A percentile compares a stretch with the other conserved stretches of the same genome.
These are phyloP conservation scores for Phlebiopsis flavidoalba DNA, from an alignment of 768 basidiomycete genomes.

Conservation along the genomic window DNA sequence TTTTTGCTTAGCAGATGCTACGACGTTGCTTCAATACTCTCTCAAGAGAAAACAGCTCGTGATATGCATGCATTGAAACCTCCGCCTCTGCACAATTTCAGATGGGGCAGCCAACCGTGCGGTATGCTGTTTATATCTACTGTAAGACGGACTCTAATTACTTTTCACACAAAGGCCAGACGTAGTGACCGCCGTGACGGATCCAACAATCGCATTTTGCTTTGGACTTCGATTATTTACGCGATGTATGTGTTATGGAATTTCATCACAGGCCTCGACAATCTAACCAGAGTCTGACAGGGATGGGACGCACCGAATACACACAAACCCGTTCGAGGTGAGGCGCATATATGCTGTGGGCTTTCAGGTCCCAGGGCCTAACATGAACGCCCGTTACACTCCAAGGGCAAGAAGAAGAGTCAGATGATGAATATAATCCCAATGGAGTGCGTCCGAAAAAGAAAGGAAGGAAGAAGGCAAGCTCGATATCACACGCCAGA, in stretches of 20 bases:
- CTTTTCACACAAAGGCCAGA: slow-evolving; percentile 21
- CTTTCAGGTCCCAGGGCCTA: background rate
- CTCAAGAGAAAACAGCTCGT: slow-evolving; percentile 73
- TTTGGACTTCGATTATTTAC: slow-evolving; percentile 62
- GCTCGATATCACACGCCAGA: slow-evolving; percentile 35
- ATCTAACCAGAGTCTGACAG: background rate
- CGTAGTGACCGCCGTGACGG: slow-evolving; percentile 34
- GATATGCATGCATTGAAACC: slow-evolving; percentile 48
- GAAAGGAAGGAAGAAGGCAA: slow-evolving; percentile 23
- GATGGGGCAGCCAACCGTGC: slow-evolving; percentile 62
- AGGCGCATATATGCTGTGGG: background rate
- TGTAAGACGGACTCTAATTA: slow-evolving; percentile 37
- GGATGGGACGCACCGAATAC: slow-evolving; percentile 15
- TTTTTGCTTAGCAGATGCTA: slow-evolving; percentile 78
- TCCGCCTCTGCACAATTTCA: slow-evolving; percentile 53
- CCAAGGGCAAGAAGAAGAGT: slow-evolving; percentile 22
- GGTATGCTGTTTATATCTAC: slow-evolving; percentile 35
- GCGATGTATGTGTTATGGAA: slow-evolving; percentile 36
- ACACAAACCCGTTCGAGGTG: background rate
- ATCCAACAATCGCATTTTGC: slow-evolving; percentile 44
- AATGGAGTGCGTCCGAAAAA: slow-evolving; percentile 14
- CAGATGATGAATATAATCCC: slow-evolving; percentile 52
- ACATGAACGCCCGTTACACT: background rate
- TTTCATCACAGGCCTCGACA: too few relatives aligned
- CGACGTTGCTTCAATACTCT: slow-evolving; percentile 69